Evolutionary conservation across 2,329 filamentous ascomycete genomes (phyloP).

Genomic region (Myotisia sp.): DNA sequence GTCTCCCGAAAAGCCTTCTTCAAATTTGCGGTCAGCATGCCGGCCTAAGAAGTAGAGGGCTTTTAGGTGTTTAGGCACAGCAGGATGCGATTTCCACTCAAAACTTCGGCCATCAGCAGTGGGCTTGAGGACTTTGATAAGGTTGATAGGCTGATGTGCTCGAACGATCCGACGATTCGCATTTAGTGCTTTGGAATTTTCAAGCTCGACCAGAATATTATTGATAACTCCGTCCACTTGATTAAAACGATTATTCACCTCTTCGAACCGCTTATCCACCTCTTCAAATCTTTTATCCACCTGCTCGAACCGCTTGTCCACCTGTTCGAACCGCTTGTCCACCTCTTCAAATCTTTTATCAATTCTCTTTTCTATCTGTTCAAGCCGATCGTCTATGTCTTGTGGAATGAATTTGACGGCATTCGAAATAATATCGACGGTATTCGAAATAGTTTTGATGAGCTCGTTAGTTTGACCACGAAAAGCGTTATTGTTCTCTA

Average conservation of each 20-base stretch:
- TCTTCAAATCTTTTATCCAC: not conserved
- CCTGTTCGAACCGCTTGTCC: not conserved
- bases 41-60: constrained; percentile 2
- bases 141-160: constrained; percentile 4
- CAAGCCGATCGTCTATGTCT: not conserved
- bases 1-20: not conserved
- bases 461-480: too few relatives aligned
- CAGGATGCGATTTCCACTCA: not conserved
- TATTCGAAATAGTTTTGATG: too few relatives aligned
- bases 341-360: not conserved
- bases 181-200: too few relatives aligned
- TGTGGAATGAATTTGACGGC: too few relatives aligned
- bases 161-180: constrained; percentile 2
- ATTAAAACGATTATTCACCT: not conserved
- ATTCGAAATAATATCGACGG: too few relatives aligned
- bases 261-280: not conserved
- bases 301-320: not conserved
- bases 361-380: not conserved
- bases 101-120: not conserved
- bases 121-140: constrained; percentile 2
- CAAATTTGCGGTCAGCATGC: not conserved
- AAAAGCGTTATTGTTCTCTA: too few relatives aligned
- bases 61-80: constrained; percentile 5
- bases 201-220: too few relatives aligned
- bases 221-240: not conserved